A percentile compares a stretch with the other conserved stretches of the same genome.
These are phyloP conservation scores for Endoconidiophora laricicola DNA, from an alignment of 2,329 filamentous ascomycete genomes.

Conservation along the genomic window DNA sequence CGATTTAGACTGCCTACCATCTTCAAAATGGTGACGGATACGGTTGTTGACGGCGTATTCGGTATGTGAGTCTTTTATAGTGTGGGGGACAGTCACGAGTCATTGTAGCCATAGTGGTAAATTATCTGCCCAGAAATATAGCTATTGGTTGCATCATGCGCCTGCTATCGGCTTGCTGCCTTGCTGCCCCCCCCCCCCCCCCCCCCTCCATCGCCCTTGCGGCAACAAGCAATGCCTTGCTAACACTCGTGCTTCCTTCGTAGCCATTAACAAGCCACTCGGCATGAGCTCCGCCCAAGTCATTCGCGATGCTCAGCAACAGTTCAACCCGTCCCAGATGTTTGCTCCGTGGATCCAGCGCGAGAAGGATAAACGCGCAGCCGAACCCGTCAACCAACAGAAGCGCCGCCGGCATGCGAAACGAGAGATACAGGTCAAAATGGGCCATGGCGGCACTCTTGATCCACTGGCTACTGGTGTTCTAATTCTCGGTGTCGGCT, in stretches of 20 bases:
- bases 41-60: slow-evolving; percentile 40
- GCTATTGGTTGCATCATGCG: not conserved
- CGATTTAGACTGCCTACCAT: slow-evolving; percentile 13
- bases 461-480: slow-evolving; percentile 91
- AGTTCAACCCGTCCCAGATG: slow-evolving; percentile 64
- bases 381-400: slow-evolving; percentile 42
- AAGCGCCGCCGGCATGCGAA: slow-evolving; percentile 40
- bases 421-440: slow-evolving; percentile 59
- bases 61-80: slow-evolving; percentile 24
- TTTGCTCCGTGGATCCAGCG: slow-evolving; percentile 63
- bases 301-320: slow-evolving; percentile 68
- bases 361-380: slow-evolving; percentile 37
- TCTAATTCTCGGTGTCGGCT: slow-evolving; percentile 73
- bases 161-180: slow-evolving; percentile 7
- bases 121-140: not conserved
- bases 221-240: not conserved
- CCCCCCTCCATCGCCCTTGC: not conserved
- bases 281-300: slow-evolving; percentile 80
- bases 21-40: slow-evolving; percentile 36
- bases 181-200: not conserved
- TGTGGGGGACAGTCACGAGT: not conserved
- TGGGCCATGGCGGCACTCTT: slow-evolving; percentile 89
- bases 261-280: slow-evolving; percentile 85
- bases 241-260: not conserved
- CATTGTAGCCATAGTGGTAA: not conserved